Evolutionary conservation across 768 basidiomycete species (phyloP).

Genomic region (Tylopilus subfusipes): DNA sequence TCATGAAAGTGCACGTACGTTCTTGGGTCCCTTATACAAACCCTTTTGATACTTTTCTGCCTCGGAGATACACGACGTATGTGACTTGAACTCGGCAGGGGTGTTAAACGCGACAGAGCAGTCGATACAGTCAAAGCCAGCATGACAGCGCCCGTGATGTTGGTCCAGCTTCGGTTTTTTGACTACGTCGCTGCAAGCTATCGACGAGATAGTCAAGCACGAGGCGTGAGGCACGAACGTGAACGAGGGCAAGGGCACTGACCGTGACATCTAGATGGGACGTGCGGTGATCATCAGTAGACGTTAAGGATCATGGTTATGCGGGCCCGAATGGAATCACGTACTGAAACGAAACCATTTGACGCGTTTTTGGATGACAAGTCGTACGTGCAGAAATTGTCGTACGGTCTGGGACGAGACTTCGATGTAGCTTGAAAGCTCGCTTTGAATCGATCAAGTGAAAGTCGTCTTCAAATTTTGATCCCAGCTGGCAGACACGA

Average conservation of each 20-base stretch:
- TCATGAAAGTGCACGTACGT: slow-evolving; percentile 11
- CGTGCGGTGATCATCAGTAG: background rate
- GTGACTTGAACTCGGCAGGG: slow-evolving; percentile 73
- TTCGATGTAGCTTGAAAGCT: background rate
- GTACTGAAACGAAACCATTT: slow-evolving; percentile 75
- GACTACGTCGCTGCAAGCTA: slow-evolving; percentile 80
- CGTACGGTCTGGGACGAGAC: background rate
- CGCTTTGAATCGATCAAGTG: background rate
- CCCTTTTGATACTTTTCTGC: slow-evolving; percentile 92
- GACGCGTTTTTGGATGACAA: background rate
- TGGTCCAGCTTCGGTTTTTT: slow-evolving; percentile 93
- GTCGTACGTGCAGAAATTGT: background rate
- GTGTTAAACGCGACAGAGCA: slow-evolving; percentile 81
- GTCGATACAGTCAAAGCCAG: slow-evolving; percentile 80
- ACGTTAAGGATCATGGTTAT: background rate
- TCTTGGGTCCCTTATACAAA: slow-evolving; percentile 78
- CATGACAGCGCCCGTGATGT: slow-evolving; percentile 57
- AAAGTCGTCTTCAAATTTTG: background rate
- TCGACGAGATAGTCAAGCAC: background rate
- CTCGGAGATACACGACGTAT: slow-evolving; percentile 84
- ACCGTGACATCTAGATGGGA: slow-evolving; percentile 64
- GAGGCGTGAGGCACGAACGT: background rate
- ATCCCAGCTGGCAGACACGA: background rate
- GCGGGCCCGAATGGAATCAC: slow-evolving; percentile 21
- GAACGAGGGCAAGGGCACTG: slow-evolving; percentile 17